Evolutionary conservation across 2,329 filamentous ascomycete genomes (phyloP).

Genomic region (Sphaceloma murrayae): DNA sequence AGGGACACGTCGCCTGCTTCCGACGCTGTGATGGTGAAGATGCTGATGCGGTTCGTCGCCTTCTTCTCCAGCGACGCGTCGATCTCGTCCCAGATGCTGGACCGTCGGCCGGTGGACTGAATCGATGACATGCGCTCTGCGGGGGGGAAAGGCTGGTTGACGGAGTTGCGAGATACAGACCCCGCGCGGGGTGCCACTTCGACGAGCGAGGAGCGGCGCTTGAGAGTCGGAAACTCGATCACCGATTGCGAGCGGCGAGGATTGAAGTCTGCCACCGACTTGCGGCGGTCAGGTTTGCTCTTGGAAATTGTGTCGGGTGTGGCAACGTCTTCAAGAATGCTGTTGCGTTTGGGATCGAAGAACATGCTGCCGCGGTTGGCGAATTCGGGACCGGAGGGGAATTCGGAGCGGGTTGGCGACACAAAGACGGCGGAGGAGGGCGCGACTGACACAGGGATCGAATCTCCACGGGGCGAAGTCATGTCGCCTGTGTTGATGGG

Average conservation of each 20-base stretch:
- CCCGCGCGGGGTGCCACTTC: background rate
- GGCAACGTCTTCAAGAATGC: background rate
- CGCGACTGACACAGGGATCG: constrained; percentile 6
- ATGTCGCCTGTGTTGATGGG: constrained; percentile 8
- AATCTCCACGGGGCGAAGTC: background rate
- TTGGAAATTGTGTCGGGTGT: too few species aligned
- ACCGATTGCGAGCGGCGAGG: constrained; percentile 10
- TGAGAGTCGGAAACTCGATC: background rate
- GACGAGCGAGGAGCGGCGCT: constrained; percentile 6
- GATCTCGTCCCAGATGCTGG: constrained; percentile 16
- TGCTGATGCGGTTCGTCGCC: constrained; percentile 13
- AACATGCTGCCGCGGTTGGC: background rate
- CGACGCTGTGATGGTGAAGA: constrained; percentile 16
- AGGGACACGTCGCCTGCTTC: constrained; percentile 4
- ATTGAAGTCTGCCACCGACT: constrained; percentile 12
- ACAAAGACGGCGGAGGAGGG: constrained; percentile 13
- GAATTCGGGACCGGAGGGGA: constrained; percentile 1
- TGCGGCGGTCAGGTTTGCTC: constrained; percentile 8
- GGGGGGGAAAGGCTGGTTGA: background rate
- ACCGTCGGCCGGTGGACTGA: background rate
- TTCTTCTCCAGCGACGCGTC: constrained; percentile 16
- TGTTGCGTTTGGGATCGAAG: background rate
- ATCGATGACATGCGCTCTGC: constrained; percentile 12
- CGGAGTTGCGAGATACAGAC: constrained; percentile 5
- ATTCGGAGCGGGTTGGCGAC: constrained; percentile 4